Percentiles rank a stretch among this genome's conserved stretches.
Conservation (phyloP, 768 basidiomycete species). For the Inosperma sp. region DNA sequence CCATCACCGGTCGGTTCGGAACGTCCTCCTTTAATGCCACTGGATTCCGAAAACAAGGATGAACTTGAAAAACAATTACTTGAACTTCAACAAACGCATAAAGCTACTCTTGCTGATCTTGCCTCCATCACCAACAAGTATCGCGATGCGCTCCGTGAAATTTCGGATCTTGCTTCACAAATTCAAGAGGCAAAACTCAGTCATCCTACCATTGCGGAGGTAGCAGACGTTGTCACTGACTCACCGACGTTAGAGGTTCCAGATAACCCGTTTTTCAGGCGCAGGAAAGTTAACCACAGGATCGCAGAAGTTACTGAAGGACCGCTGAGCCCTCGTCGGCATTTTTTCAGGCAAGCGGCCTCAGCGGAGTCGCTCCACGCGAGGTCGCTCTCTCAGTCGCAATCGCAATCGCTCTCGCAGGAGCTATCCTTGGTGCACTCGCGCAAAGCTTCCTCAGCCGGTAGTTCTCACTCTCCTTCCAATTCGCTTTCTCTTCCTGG, state of each 20-base stretch:
- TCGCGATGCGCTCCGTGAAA: constrained; percentile 83
- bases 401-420: constrained; percentile 96
- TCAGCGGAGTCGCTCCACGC: constrained; percentile 84
- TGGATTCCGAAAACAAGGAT: constrained; percentile 25
- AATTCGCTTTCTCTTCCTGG: constrained; percentile 60
- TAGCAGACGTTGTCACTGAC: constrained; percentile 26
- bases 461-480: constrained; percentile 58
- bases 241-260: constrained; percentile 41
- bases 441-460: constrained; percentile 74
- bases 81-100: constrained; percentile 76
- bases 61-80: constrained; percentile 59
- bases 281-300: constrained; percentile 50
- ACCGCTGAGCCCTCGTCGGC: constrained; percentile 53
- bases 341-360: constrained; percentile 86
- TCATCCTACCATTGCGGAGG: constrained; percentile 38
- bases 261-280: constrained; percentile 40
- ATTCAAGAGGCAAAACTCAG: constrained; percentile 80
- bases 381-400: constrained; percentile 89
- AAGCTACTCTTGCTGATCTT: constrained; percentile 74
- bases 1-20: constrained; percentile 26
- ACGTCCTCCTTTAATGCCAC: constrained; percentile 27
- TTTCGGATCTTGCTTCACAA: constrained; percentile 89
- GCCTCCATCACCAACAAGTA: constrained; percentile 78
- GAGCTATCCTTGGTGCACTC: constrained; percentile 86
- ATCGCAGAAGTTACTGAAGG: constrained; percentile 46